Evolutionary conservation across 352 stramenopile species (phyloP), one percentile per base, ranked within the genome.

Genomic region (Pythium grandisporangium): DNA sequence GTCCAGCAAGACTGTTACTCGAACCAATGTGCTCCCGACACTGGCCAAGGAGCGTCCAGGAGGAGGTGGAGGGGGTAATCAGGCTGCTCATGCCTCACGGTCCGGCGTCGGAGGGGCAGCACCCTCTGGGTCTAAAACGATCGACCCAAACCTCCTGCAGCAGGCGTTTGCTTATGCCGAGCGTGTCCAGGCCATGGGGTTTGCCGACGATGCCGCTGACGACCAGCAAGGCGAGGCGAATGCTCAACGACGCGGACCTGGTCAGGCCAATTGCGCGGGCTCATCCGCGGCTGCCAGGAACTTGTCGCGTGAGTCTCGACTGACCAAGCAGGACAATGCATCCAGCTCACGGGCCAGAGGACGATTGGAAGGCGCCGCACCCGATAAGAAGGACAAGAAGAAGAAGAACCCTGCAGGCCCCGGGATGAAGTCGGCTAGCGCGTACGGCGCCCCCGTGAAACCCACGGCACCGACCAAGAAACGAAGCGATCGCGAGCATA

Each of bases 81-180:
- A 32, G 14, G n/a, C n/a, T n/a, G n/a, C n/a, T n/a, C 11, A 20
- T 32, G 8, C 45, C 19, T 1, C 24, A 42, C 8, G 58, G 19
- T 41, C 64, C 59, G 33, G 48, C 61, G 29, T 27, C 33, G 38
- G 55, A 46, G 16, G 22, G 4, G 12, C 26, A 25, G 33, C 27
- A 3, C 22, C 46, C 40, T 5, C 39, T 35, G 0, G 13, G 11
- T 26, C 4, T 22, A 81, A 79, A 36, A 22, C 36, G 0, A 77
- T 90, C 30, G 71, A 87, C 30, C 56, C 76, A 6, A 65, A 70
- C 19, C 48, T 87, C 22, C 50, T 90, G n/a, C 69, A 87, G 47
- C 57, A 90, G 27, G 77, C 77, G 0, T 90, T 90, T 22, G 73
- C 70, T 1, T 90, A 86, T 42, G 76, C 76, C 5, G 57, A 82